Evolutionary conservation across 1,139 yeast species (phyloP).

Genomic region (Kurtzmaniella quercitrusa): DNA sequence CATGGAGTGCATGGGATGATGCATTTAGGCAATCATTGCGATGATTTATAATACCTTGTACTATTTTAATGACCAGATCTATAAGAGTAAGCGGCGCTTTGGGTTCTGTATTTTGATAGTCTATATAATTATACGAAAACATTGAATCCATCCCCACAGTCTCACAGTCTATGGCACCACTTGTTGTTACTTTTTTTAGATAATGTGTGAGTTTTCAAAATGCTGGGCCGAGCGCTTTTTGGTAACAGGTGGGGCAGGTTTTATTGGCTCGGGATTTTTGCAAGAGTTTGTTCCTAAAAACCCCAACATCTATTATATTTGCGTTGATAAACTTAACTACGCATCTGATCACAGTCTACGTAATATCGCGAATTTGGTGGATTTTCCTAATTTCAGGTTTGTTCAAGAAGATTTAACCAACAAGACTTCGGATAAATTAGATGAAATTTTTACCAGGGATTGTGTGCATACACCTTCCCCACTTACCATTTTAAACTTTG

Average conservation of each 20-base stretch:
- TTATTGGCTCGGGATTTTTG: conserved; percentile 51
- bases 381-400: conserved; percentile 20
- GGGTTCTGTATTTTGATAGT: no score
- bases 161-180: no score
- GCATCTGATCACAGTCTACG: conserved; percentile 19
- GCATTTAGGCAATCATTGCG: neutral
- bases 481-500: conserved; percentile 43
- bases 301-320: conserved; percentile 38
- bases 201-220: neutral
- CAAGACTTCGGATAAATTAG: neutral
- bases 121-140: no score
- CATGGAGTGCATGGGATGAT: neutral
- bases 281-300: conserved; percentile 33
- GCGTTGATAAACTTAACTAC: conserved; percentile 47
- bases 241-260: conserved; percentile 61
- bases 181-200: no score
- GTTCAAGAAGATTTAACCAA: conserved; percentile 35
- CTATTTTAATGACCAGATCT: no score
- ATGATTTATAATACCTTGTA: no score
- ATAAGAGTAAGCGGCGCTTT: no score
- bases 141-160: no score
- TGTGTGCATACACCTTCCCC: neutral
- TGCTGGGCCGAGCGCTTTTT: conserved; percentile 13
- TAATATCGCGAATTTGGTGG: conserved; percentile 21
- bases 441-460: neutral